Percentiles rank a stretch among this genome's conserved stretches.
These are phyloP conservation scores for Botrytis deweyae DNA, from an alignment of 2,329 filamentous ascomycete genomes.

Conservation along the genomic window DNA sequence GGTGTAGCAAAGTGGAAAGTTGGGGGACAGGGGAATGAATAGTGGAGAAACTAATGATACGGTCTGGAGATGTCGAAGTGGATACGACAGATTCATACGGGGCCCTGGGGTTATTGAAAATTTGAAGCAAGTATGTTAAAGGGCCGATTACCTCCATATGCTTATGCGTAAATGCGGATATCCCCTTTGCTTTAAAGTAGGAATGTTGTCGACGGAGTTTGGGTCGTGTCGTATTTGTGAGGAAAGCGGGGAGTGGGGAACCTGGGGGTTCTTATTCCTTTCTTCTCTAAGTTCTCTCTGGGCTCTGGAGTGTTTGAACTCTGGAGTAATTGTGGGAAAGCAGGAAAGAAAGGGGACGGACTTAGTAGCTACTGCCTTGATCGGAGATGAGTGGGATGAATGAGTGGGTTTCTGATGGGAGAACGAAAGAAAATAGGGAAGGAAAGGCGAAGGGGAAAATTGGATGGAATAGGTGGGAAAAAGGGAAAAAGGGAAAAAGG, in stretches of 20 bases:
- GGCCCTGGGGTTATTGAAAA: neutral
- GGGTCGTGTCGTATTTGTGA: neutral
- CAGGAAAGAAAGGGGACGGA: neutral
- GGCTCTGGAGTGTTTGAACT: too few relatives aligned
- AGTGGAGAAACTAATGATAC: neutral
- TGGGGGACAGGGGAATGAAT: neutral
- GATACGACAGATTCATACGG: neutral
- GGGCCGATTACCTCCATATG: conserved; percentile 16
- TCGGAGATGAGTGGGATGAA: neutral
- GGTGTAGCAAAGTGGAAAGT: neutral
- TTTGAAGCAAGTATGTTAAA: neutral
- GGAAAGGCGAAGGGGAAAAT: neutral
- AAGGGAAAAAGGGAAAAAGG: neutral
- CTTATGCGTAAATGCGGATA: conserved; percentile 5
- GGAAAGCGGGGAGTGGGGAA: conserved; percentile 11
- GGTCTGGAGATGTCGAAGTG: conserved; percentile 10
- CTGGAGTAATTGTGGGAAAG: conserved; percentile 1
- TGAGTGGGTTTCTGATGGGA: neutral
- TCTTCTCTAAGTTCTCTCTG: neutral
- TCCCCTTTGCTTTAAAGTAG: neutral
- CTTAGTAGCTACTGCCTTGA: neutral
- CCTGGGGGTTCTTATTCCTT: neutral
- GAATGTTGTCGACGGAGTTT: neutral
- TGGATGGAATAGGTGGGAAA: neutral
- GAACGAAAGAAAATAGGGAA: neutral